phyloP scores from a whole-genome alignment of 768 basidiomycete species.

The Lentinula detonsa region DNA sequence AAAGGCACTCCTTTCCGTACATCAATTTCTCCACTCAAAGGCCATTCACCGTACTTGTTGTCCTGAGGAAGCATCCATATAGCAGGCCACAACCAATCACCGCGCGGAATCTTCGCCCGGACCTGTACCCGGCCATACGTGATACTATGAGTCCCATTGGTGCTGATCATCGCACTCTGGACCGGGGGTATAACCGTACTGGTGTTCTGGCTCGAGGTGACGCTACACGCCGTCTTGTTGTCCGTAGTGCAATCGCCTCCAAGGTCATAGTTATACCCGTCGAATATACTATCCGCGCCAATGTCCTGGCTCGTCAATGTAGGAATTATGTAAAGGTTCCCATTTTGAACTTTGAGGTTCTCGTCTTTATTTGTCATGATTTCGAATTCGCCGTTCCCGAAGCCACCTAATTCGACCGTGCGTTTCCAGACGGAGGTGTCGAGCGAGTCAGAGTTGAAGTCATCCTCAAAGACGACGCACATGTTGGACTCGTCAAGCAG shows the following conservation, averaged over 20 bases:
- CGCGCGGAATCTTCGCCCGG: constrained; percentile 54
- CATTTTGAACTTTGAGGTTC: constrained; percentile 64
- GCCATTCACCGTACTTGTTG: constrained; percentile 59
- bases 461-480: constrained; percentile 67
- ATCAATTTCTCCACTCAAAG: constrained; percentile 49
- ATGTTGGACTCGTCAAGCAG: constrained; percentile 29
- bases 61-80: constrained; percentile 70
- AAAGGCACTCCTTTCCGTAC: constrained; percentile 21
- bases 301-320: constrained; percentile 62
- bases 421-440: constrained; percentile 51
- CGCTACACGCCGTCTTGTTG: constrained; percentile 15
- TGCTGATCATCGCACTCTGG: constrained; percentile 68
- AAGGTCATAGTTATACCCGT: constrained; percentile 62
- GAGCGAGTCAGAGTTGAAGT: constrained; percentile 44
- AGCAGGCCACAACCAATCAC: constrained; percentile 47
- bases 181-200: constrained; percentile 66
- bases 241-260: constrained; percentile 48
- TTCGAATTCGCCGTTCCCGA: constrained; percentile 75
- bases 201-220: constrained; percentile 30
- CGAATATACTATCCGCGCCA: constrained; percentile 34
- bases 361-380: constrained; percentile 59
- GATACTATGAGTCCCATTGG: constrained; percentile 52
- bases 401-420: constrained; percentile 72
- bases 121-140: constrained; percentile 22
- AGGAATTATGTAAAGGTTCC: constrained; percentile 72